These are phyloP conservation scores for Gaillardinia entomophila DNA, from an alignment of 805 yeast species.

Conservation along the genomic window DNA sequence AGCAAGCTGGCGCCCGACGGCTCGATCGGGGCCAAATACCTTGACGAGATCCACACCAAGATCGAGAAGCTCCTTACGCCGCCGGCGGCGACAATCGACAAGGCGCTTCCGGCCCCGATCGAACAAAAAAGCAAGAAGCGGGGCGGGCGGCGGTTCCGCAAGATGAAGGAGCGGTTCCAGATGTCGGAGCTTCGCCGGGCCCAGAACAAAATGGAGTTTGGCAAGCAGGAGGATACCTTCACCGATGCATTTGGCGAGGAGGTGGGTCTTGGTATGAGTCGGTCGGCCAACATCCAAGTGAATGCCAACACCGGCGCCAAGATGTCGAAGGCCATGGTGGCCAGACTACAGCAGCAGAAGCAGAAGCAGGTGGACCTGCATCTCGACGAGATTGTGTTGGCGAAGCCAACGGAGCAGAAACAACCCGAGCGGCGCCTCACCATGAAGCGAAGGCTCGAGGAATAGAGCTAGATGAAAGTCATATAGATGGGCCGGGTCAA, in stretches of 20 bases:
- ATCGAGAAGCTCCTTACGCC: constrained; percentile 72
- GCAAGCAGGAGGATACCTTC: constrained; percentile 59
- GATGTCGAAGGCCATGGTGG: constrained; percentile 56
- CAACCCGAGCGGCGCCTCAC: no score
- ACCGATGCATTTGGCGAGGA: constrained; percentile 73
- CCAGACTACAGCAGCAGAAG: constrained; percentile 30
- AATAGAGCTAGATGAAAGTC: no score
- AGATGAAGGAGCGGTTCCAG: constrained; percentile 73
- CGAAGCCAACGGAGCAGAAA: neutral
- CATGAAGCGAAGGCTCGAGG: no score
- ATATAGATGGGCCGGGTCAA: no score
- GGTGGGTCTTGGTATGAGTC: constrained; percentile 73
- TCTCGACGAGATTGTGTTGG: neutral
- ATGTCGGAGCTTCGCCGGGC: constrained; percentile 77
- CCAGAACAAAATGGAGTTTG: constrained; percentile 82
- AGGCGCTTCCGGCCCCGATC: constrained; percentile 68
- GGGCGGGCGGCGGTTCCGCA: constrained; percentile 78
- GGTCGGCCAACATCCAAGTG: constrained; percentile 24
- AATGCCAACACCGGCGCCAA: constrained; percentile 49
- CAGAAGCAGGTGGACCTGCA: neutral
- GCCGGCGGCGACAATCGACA: constrained; percentile 57
- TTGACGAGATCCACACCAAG: constrained; percentile 53
- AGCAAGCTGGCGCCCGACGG: constrained; percentile 42
- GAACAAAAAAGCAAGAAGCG: constrained; percentile 76
- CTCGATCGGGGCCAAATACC: constrained; percentile 52